Percentiles rank a stretch among this genome's conserved stretches.
phyloP scores from a whole-genome alignment of 441 rosid species.

The Populus hybrid region DNA sequence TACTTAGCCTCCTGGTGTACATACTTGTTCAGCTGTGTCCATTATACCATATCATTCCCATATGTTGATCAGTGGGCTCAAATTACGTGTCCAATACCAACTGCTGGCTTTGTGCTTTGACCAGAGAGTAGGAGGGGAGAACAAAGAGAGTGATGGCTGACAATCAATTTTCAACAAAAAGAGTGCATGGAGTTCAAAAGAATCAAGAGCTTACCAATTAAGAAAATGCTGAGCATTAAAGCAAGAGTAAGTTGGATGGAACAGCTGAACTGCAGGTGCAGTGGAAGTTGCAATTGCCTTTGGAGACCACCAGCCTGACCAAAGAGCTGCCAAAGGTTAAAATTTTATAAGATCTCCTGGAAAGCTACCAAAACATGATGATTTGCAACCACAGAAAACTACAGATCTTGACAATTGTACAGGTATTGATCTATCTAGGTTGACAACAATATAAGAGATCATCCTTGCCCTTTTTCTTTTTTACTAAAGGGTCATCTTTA shows the following conservation, averaged over 20 bases:
- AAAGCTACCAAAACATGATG: conserved; percentile 6
- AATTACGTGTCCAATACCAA: not conserved
- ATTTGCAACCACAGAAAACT: not conserved
- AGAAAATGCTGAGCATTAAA: conserved; percentile 58
- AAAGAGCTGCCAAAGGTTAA: conserved; percentile 39
- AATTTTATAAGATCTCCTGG: not conserved
- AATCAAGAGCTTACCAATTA: conserved; percentile 54
- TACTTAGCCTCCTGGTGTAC: not conserved
- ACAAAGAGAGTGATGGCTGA: not conserved
- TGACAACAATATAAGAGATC: not conserved
- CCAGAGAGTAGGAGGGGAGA: not conserved
- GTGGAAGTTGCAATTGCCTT: conserved; percentile 45
- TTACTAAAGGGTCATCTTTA: not conserved
- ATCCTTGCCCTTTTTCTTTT: not conserved
- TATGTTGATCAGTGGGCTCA: not conserved
- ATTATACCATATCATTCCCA: not conserved
- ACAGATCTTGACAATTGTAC: not conserved
- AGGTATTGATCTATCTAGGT: not conserved
- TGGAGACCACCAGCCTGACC: conserved; percentile 41
- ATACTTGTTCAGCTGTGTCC: not conserved
- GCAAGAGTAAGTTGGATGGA: conserved; percentile 62
- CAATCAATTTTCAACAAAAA: not conserved
- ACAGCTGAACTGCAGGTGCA: conserved; percentile 44
- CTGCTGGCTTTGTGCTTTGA: not conserved
- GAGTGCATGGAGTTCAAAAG: not conserved